These are phyloP conservation scores for Chlorella sp. DNA, from an alignment of 139 green algal genomes.

Conservation along the genomic window DNA sequence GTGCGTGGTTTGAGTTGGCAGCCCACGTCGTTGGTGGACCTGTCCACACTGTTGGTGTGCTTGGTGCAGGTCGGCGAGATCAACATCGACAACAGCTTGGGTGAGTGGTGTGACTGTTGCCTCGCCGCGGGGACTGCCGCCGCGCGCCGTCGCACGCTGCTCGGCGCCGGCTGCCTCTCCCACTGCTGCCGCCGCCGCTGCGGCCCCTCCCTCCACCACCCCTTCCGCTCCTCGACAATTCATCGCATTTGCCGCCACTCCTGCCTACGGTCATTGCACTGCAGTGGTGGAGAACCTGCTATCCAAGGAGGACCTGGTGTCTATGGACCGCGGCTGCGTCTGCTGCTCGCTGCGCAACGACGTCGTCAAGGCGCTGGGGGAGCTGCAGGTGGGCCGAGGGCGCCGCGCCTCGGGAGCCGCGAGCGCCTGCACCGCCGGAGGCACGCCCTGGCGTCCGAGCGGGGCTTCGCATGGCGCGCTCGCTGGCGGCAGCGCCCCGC, in stretches of 20 bases:
- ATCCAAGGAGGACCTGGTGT: conserved; percentile 82
- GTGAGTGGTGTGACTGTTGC: no score
- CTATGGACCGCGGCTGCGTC: conserved; percentile 82
- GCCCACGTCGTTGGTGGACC: conserved; percentile 27
- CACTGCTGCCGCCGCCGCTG: not conserved
- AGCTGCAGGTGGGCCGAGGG: no score
- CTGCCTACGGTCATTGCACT: not conserved
- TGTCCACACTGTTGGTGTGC: not conserved
- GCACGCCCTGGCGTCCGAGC: no score
- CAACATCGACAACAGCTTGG: conserved; percentile 41
- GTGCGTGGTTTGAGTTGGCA: not conserved
- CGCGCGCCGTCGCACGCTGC: not conserved
- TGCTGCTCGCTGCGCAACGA: conserved; percentile 87
- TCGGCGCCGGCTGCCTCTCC: not conserved
- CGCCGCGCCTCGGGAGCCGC: conserved; percentile 26
- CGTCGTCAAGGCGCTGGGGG: conserved; percentile 74
- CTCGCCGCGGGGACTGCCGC: no score
- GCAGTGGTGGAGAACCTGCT: conserved; percentile 60
- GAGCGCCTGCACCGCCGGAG: no score
- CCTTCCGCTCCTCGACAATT: not conserved
- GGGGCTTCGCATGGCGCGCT: no score
- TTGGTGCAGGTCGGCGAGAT: conserved; percentile 70
- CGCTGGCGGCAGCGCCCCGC: no score
- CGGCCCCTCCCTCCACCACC: not conserved
- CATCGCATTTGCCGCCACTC: not conserved